phyloP scores from a whole-genome alignment of 345 rosid genomes.

The Adansonia digitata region DNA sequence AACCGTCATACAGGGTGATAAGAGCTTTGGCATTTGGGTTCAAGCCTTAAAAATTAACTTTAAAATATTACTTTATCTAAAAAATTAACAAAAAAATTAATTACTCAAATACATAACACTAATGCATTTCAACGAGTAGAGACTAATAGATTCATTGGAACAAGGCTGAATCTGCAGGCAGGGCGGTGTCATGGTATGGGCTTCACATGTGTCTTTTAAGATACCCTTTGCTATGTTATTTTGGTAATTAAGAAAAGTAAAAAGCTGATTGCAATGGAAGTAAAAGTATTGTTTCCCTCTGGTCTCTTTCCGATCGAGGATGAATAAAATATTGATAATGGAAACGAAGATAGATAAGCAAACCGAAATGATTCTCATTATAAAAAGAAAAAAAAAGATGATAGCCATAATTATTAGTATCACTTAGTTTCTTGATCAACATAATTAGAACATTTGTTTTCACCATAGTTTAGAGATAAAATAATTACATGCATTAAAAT shows the following conservation, averaged over 20 bases:
- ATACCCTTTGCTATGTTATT: not conserved
- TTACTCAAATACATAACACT: not conserved
- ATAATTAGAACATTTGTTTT: not conserved
- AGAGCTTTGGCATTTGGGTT: not conserved
- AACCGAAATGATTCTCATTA: no score
- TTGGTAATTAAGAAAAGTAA: not conserved
- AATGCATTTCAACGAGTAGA: not conserved
- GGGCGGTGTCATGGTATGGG: not conserved
- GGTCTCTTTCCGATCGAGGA: not conserved
- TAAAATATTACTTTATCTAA: not conserved
- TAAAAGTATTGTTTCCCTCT: no score
- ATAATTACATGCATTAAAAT: no score
- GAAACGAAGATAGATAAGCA: no score
- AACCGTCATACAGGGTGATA: not conserved
- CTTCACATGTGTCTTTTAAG: not conserved
- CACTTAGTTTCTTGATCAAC: not conserved
- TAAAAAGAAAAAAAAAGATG: no score
- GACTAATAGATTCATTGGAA: not conserved
- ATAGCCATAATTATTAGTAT: conserved; percentile 8
- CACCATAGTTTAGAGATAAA: no score
- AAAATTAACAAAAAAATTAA: not conserved
- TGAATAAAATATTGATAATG: not conserved
- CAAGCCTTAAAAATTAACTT: not conserved
- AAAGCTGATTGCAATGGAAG: not conserved
- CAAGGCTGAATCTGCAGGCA: not conserved